These are phyloP conservation scores for Neonectria ditissima DNA, from an alignment of 2,329 filamentous ascomycete species.

Conservation along the genomic window DNA sequence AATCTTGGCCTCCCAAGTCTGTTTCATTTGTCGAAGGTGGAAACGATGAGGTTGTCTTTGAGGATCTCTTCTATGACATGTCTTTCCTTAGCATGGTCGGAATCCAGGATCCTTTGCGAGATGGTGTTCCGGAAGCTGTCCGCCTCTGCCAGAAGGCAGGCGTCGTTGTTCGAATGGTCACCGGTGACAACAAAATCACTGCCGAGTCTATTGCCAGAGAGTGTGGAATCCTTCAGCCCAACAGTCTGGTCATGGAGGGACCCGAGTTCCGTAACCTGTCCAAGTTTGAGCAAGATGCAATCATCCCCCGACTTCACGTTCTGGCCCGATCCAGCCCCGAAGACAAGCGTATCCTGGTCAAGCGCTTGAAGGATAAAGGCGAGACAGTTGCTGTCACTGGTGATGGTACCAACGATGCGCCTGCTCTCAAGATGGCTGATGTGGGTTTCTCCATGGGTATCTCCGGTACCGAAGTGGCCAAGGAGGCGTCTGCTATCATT, in stretches of 20 bases:
- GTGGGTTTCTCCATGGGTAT: constrained; percentile 91
- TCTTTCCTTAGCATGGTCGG: constrained; percentile 77
- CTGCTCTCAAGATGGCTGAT: constrained; percentile 83
- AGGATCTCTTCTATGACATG: constrained; percentile 76
- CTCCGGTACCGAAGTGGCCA: constrained; percentile 84
- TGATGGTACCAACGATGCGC: constrained; percentile 86
- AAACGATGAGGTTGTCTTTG: constrained; percentile 72
- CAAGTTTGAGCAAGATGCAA: constrained; percentile 71
- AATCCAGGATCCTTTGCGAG: constrained; percentile 83
- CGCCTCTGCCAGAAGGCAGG: constrained; percentile 79
- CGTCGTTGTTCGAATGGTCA: constrained; percentile 87
- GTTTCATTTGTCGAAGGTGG: constrained; percentile 66
- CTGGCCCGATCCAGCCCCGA: constrained; percentile 81
- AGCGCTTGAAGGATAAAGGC: constrained; percentile 76
- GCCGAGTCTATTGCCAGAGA: constrained; percentile 83
- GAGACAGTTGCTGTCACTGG: constrained; percentile 87
- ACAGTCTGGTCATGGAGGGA: constrained; percentile 81
- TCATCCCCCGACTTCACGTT: constrained; percentile 77
- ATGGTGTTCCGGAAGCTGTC: constrained; percentile 80
- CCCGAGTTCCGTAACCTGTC: constrained; percentile 81
- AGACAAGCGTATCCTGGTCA: constrained; percentile 80
- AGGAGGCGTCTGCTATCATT: constrained; percentile 87
- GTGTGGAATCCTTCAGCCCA: constrained; percentile 77
- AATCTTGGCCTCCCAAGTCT: constrained; percentile 81
- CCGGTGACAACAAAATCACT: constrained; percentile 83